Base-by-base conservation (phyloP, 2,329 filamentous ascomycete genomes). In the Pseudocercospora pini-densiflorae region DNA sequence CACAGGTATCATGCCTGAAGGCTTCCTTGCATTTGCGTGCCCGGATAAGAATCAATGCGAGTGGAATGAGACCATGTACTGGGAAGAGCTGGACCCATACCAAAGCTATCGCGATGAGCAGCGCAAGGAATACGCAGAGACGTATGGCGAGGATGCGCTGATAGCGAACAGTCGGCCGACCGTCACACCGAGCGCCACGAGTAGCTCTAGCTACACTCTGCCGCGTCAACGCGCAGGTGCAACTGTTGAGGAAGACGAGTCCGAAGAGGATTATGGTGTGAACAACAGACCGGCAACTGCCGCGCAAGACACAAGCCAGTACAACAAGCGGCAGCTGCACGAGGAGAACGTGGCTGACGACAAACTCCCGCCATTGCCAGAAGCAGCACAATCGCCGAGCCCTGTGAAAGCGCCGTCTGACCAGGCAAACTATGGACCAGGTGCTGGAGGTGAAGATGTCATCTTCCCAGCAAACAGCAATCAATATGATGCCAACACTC, bases 1-100 rank as follows among this genome's bases (percentile, higher is more conserved):
- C 0, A 80, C 80, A 2, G 84, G 84, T 0, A 84, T 87, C 66
- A 87, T 87, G 85, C 85, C 86, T 0, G 86, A 87, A 68, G 74
- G 76, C 0, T 82, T 83, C 65, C 73, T 77, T 5, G 75, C 80
- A 1, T 73, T 83, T 2, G 79, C 75, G 1, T 87, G 85, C 66
- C 77, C 81, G 14, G 74, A 77, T 19, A 70, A 75, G 36, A 77
- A 78, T 14, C 67, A 71, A 43, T 84, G 82, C 68, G 70, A 70
- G 4, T 85, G 82, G 82, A 78, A 79, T 61, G 74, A 81, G 59
- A 80, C 76, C 29, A 72, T 68, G 60, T 83, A 81, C 72, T 82
- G 80, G 73, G 77, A 80, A 16, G 77, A 79, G 27, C 75, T 84
- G 6, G 77, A 79, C 61, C 77, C 77, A 7, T 72, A 74, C 51